phyloP scores from a whole-genome alignment of 768 basidiomycete genomes.

The Ephemerocybe angulata region DNA sequence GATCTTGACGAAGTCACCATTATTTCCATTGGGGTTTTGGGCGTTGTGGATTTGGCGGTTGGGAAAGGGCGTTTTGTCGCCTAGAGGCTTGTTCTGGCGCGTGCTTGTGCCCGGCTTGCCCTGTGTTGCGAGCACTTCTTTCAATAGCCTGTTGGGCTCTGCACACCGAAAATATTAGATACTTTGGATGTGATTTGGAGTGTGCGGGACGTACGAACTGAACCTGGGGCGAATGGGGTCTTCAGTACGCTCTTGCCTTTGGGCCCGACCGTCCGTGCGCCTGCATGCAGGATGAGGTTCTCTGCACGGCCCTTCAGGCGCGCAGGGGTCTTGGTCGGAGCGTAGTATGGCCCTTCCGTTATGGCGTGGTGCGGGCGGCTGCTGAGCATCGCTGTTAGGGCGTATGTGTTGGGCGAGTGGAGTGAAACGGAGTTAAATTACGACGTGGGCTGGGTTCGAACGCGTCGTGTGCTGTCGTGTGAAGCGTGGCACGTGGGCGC shows the following conservation, averaged over 20 bases:
- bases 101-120: slow-evolving; percentile 19
- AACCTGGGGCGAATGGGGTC: slow-evolving; percentile 34
- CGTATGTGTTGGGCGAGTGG: too few relatives aligned
- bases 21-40: background rate
- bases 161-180: background rate
- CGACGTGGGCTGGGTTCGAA: too few relatives aligned
- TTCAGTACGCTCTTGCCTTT: slow-evolving; percentile 34
- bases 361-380: slow-evolving; percentile 31
- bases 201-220: slow-evolving; percentile 26
- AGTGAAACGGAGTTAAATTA: too few relatives aligned
- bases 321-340: slow-evolving; percentile 51
- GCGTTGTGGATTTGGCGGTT: too few relatives aligned
- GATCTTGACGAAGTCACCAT: slow-evolving; percentile 23
- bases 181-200: background rate
- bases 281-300: slow-evolving; percentile 39
- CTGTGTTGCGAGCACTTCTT: slow-evolving; percentile 14
- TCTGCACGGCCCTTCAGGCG: slow-evolving; percentile 41
- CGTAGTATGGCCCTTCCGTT: slow-evolving; percentile 25
- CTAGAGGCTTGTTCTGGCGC: slow-evolving; percentile 46
- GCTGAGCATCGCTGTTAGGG: slow-evolving; percentile 33
- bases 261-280: slow-evolving; percentile 44
- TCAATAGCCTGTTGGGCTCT: slow-evolving; percentile 21
- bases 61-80: slow-evolving; percentile 74
- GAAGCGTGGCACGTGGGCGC: too few relatives aligned
- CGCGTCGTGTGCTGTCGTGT: too few relatives aligned